Conservation (phyloP, 768 basidiomycete genomes). For the Rhodotorula diobovata region DNA sequence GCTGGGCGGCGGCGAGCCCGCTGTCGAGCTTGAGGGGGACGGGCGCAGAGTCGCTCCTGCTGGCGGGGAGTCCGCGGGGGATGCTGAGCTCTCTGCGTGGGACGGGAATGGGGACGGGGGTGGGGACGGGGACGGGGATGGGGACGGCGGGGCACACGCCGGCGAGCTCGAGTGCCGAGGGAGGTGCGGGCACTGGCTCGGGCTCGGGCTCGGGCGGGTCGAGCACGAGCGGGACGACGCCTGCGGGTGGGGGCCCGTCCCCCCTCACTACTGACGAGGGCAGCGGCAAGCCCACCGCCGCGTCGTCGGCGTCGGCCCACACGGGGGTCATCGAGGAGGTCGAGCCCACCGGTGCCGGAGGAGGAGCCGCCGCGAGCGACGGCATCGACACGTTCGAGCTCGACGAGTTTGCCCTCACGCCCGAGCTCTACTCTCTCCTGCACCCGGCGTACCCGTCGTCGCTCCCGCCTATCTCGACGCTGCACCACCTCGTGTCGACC, state of each 20-base stretch:
- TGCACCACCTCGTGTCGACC: conserved; percentile 26
- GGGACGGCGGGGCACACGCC: neutral
- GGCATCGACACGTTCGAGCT: conserved; percentile 2
- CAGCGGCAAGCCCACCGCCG: too few species aligned
- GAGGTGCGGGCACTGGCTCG: too few species aligned
- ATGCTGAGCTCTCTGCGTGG: neutral
- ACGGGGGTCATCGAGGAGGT: neutral
- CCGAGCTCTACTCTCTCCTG: conserved; percentile 24
- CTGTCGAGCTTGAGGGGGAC: neutral
- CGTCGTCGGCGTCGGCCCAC: too few species aligned
- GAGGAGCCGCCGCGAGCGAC: neutral
- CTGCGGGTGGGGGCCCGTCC: too few species aligned
- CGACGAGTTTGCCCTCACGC: conserved; percentile 17
- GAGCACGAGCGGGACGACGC: neutral
- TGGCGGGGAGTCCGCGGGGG: neutral
- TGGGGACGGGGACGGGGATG: too few species aligned
- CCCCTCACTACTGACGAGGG: neutral
- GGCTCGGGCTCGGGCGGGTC: too few species aligned
- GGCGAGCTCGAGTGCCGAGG: neutral
- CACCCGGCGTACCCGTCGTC: conserved; percentile 26
- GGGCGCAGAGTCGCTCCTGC: neutral
- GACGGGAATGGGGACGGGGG: neutral
- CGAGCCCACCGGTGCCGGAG: neutral
- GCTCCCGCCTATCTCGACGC: conserved; percentile 16
- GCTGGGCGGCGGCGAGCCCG: neutral